A percentile compares a stretch with the other conserved stretches of the same genome.
Evolutionary conservation across 306 rosid genomes (phyloP).

Genomic region (Betula pendula): DNA sequence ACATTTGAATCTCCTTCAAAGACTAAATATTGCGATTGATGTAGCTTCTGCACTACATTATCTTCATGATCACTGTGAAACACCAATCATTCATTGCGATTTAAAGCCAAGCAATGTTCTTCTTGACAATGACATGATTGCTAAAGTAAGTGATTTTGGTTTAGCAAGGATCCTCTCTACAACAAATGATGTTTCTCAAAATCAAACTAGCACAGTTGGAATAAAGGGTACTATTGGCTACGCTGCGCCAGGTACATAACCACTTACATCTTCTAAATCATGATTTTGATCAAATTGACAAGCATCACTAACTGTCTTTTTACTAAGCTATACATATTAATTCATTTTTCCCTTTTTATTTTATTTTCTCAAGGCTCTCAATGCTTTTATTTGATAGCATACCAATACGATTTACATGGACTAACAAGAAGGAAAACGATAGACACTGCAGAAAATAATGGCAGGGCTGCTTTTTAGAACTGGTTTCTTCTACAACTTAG

Average conservation of each 20-base stretch:
- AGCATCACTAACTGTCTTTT: not conserved
- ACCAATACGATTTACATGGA: no score
- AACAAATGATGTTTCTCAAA: not conserved
- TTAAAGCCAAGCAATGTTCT: conserved; percentile 28
- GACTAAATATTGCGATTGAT: conserved; percentile 26
- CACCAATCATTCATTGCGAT: conserved; percentile 18
- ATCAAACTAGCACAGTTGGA: conserved; percentile 24
- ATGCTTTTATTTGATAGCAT: no score
- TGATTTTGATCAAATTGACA: no score
- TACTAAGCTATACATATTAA: conserved; percentile 2
- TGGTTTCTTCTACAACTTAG: no score
- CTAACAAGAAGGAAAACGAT: no score
- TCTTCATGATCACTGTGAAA: conserved; percentile 18
- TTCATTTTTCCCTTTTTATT: no score
- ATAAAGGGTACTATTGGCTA: conserved; percentile 23
- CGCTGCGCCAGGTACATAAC: conserved; percentile 19
- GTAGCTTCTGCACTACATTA: conserved; percentile 23
- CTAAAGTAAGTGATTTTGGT: conserved; percentile 35
- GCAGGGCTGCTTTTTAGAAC: no score
- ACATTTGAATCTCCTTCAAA: conserved; percentile 12
- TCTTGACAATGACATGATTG: conserved; percentile 21
- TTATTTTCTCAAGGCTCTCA: no score
- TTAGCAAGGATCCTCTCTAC: conserved; percentile 23
- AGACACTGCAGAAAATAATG: no score
- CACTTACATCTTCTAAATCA: no score